A percentile compares a stretch with the other conserved stretches of the same genome.
Conservation (phyloP, 129 eudicot genomes). For the Flaveria linearis region DNA sequence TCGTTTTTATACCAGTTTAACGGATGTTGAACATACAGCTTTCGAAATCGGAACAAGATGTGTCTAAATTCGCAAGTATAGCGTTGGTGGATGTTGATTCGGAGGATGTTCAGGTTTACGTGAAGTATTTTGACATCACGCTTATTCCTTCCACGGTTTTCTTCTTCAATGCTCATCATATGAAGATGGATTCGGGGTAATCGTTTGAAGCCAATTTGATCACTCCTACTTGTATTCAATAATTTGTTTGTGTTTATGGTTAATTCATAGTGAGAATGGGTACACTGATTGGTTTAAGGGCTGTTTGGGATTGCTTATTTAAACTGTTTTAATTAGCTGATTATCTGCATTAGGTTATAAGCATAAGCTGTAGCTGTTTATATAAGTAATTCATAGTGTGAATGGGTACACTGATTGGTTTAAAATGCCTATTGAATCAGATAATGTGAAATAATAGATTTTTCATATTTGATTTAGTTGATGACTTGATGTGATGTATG, state of each 20-base stretch:
- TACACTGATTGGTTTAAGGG: not conserved
- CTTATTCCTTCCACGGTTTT: constrained; percentile 79
- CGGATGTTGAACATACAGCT: constrained; percentile 45
- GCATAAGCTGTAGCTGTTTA: no score
- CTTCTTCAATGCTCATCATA: constrained; percentile 97
- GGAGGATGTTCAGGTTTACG: constrained; percentile 76
- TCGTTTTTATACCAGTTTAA: not conserved
- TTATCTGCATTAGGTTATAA: not conserved
- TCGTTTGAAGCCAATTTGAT: not conserved
- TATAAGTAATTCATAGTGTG: no score
- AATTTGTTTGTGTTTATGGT: not conserved
- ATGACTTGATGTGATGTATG: constrained; percentile 8
- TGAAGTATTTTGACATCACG: constrained; percentile 84
- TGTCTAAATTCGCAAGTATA: constrained; percentile 77
- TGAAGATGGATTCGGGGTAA: constrained; percentile 99
- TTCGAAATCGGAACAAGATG: constrained; percentile 81
- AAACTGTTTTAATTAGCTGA: not conserved
- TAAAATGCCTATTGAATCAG: not conserved
- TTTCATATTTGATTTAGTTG: not conserved
- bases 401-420: no score
- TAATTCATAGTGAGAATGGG: not conserved
- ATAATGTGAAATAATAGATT: not conserved
- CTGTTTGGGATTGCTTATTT: no score
- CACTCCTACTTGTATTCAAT: not conserved
- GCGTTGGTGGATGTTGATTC: constrained; percentile 84